A percentile compares a stretch with the other conserved stretches of the same genome.
These are phyloP conservation scores for Chytriomyces confervae DNA, from an alignment of 192 early-diverging fungal species.

Conservation along the genomic window DNA sequence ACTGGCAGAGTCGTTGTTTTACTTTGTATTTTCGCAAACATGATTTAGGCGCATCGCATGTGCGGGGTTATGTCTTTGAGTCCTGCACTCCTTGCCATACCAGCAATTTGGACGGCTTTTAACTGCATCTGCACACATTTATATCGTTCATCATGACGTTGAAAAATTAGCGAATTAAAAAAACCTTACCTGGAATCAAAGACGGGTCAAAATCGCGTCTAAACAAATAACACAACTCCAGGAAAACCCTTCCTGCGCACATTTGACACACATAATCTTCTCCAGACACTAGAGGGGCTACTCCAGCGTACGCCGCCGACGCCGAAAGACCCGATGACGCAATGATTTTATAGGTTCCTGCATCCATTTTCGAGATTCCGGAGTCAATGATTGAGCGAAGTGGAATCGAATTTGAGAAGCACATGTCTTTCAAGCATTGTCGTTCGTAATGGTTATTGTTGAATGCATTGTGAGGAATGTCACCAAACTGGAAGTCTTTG, in stretches of 20 bases:
- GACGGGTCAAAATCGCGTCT: slow-evolving; percentile 29
- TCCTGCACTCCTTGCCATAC: slow-evolving; percentile 45
- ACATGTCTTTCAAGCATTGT: neutral
- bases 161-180: neutral
- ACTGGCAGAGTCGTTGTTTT: neutral
- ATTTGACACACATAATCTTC: slow-evolving; percentile 22
- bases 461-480: slow-evolving; percentile 8
- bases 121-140: neutral
- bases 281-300: neutral
- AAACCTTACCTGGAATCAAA: slow-evolving; percentile 4
- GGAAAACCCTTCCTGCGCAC: slow-evolving; percentile 36
- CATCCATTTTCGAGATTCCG: neutral
- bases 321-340: neutral
- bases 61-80: slow-evolving; percentile 33
- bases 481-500: slow-evolving; percentile 21
- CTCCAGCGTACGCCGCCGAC: neutral
- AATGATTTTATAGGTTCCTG: neutral
- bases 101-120: slow-evolving; percentile 37
- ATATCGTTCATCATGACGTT: too few species aligned
- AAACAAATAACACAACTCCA: slow-evolving; percentile 36
- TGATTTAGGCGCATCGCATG: slow-evolving; percentile 47
- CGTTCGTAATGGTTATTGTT: slow-evolving; percentile 17
- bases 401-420: slow-evolving; percentile 1
- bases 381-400: neutral
- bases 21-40: slow-evolving; percentile 32